Base-by-base conservation (phyloP, 2,329 filamentous ascomycete genomes). In the Fusarium sp. region DNA sequence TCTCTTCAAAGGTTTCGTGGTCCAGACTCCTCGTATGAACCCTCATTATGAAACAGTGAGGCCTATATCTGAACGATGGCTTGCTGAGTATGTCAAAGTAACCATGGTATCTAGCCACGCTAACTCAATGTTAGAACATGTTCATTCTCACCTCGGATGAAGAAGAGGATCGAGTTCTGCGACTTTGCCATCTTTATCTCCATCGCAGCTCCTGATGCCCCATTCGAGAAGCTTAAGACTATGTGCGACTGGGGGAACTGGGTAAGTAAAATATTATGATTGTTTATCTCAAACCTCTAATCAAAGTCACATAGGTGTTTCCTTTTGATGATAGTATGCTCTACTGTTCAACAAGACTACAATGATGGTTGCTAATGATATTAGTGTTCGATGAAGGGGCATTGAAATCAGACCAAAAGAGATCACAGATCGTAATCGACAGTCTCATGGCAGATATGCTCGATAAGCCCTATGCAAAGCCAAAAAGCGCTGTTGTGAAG, bases 211-310 rank as follows among this genome's bases (percentile, higher is more conserved):
- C 61, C 61, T 18, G 50, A 64, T 37, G 59, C 61, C 18, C 38
- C 61, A 1, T 11, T 6, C 6, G 59, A 64, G 2, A 64, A 41
- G 16, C 61, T 64, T 5, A 64, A 64, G 33, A 64, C 61, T 0
- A 58, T 64, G 59, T 64, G 61, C 2, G 61, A 64, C 15, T 64
- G 61, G 61, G 61, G 61, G 4, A 64, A 64, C 12, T 64, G 61
- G 61, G 61, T 64, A 12, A 46, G 61, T 64, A 1, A 1, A 15
- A 6, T 8, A 1, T 1, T 12, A 3, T 15, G 8, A 15, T 5
- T 6, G 4, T 4, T 21, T 10, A 2, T 12, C 1, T 11, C 8
- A 7, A 3, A 7, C 3, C 8, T 37, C 58, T 63, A 8, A 64
- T 21, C 8, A 6, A 6, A n/a, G 2, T 1, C 9, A 10, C 29